Evolutionary conservation across 2,329 filamentous ascomycete genomes (phyloP).

Genomic region (Cordyceps cicadae): DNA sequence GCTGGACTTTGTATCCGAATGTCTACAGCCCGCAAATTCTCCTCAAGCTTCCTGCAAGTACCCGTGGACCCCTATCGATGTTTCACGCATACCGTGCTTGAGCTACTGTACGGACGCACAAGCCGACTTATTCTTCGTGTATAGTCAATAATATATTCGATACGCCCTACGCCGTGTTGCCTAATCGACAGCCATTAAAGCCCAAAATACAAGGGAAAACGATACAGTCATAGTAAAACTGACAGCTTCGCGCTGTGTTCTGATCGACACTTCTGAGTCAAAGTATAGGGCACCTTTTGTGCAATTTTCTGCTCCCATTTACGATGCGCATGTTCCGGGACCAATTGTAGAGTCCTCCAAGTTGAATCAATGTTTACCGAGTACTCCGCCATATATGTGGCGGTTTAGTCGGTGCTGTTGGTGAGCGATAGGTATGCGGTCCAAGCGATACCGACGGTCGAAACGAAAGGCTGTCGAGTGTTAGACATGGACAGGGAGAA

Average conservation of each 20-base stretch:
- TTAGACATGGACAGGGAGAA: neutral
- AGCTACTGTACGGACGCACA: neutral
- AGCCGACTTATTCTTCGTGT: neutral
- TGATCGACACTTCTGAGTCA: neutral
- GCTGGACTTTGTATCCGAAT: too few species aligned
- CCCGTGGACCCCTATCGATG: too few species aligned
- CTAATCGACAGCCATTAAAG: neutral
- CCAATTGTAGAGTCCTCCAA: neutral
- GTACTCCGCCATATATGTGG: too few species aligned
- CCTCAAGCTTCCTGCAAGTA: too few species aligned
- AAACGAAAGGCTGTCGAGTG: constrained; percentile 75
- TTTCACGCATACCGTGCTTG: too few species aligned
- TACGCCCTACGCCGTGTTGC: neutral
- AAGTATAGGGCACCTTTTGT: neutral
- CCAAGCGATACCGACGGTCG: constrained; percentile 92
- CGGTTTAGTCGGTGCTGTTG: constrained; percentile 68
- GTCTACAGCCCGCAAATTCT: too few species aligned
- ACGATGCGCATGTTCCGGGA: neutral
- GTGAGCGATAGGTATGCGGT: constrained; percentile 91
- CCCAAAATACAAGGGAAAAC: neutral
- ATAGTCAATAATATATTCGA: neutral
- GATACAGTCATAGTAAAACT: neutral
- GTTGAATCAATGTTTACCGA: neutral
- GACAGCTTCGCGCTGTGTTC: neutral
- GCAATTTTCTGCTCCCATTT: too few species aligned